Conservation (phyloP, 495 filamentous ascomycete species). For the Tuber calosporum region DNA sequence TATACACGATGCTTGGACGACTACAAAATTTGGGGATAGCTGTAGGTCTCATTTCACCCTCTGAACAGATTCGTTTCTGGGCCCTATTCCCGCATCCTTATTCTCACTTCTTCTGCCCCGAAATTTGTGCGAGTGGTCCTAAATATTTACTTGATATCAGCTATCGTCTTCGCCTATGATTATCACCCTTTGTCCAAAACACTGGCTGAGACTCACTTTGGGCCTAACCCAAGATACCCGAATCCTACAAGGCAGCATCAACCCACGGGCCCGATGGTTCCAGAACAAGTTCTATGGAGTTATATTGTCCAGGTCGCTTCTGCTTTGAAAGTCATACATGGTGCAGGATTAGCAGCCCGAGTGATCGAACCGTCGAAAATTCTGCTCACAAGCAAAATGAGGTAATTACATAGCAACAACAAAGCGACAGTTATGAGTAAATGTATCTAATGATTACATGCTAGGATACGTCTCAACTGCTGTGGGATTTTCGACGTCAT, state of each 20-base stretch:
- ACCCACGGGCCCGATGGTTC: slow-evolving; percentile 49
- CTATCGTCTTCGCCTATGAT: slow-evolving; percentile 86
- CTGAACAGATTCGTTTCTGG: slow-evolving; percentile 9
- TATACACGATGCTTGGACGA: slow-evolving; percentile 88
- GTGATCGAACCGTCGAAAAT: slow-evolving; percentile 79
- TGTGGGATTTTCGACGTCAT: slow-evolving; percentile 85
- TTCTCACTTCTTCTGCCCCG: background rate
- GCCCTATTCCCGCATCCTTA: background rate
- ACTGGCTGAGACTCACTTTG: slow-evolving; percentile 74
- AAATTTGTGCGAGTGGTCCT: slow-evolving; percentile 27
- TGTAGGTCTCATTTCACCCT: slow-evolving; percentile 45
- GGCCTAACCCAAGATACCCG: slow-evolving; percentile 50
- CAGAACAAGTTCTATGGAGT: slow-evolving; percentile 77
- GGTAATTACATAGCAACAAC: slow-evolving; percentile 23
- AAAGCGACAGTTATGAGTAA: background rate
- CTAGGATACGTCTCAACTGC: slow-evolving; percentile 79
- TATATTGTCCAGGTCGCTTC: slow-evolving; percentile 91
- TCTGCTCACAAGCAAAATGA: slow-evolving; percentile 64
- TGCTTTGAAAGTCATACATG: slow-evolving; percentile 78
- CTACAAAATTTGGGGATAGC: slow-evolving; percentile 82
- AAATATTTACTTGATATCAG: slow-evolving; percentile 32
- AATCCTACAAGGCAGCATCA: slow-evolving; percentile 43
- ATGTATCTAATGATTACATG: slow-evolving; percentile 7
- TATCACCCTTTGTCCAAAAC: slow-evolving; percentile 90
- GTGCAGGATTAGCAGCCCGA: slow-evolving; percentile 69